Base-by-base conservation (phyloP, 495 filamentous ascomycete genomes). In the Aspergillus kassunensis region DNA sequence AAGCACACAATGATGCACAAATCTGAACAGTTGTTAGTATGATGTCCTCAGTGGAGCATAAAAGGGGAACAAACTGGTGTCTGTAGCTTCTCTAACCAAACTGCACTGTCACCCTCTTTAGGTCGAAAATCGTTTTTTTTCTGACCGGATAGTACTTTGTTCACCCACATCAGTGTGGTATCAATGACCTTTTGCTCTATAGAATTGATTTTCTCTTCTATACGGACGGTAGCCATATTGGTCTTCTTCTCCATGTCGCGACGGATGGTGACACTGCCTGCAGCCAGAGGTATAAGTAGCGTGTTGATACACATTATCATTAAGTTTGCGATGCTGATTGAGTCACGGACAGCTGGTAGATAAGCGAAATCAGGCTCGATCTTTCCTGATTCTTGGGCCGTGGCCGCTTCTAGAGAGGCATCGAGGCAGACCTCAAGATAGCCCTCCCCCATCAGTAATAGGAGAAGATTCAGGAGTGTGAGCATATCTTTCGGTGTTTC, bases 391-490 rank as follows among this genome's bases (percentile, higher is more conserved):
- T 95, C 89, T 61, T 93, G 89, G 4, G 86, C 76, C 11, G 82
- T 76, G 47, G 89, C 85, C 44, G 77, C 71, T 61, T 95, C 90
- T 41, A 86, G 75, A 34, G 87, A 88, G 7, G 91, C 89, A 60
- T 97, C 93, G 5, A 99, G 80, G 25, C 88, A 89, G 2, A 95
- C 92, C 61, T 99, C 95, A 24, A 99, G 75, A 61, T 97, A 99
- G 31, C 91, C 86, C 59, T 95, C 90, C 44, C 89, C 91, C 87
- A 97, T 93, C 54, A 88, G 86, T 13, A 84, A 81, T 20, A 97
- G 79, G 1, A 99, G 81, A 7, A 97, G 81, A 64, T 85, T 87
- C 34, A 97, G 74, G 15, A 97, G 77, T 51, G 88, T 83, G n/a
- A 83, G 82, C 34, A 97, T 88, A 68, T 99, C 95, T 67, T 93